Evolutionary conservation across 371 early-diverging fungal species (phyloP), one percentile per base, ranked within the genome.

Genomic region (Coemansia sp.): DNA sequence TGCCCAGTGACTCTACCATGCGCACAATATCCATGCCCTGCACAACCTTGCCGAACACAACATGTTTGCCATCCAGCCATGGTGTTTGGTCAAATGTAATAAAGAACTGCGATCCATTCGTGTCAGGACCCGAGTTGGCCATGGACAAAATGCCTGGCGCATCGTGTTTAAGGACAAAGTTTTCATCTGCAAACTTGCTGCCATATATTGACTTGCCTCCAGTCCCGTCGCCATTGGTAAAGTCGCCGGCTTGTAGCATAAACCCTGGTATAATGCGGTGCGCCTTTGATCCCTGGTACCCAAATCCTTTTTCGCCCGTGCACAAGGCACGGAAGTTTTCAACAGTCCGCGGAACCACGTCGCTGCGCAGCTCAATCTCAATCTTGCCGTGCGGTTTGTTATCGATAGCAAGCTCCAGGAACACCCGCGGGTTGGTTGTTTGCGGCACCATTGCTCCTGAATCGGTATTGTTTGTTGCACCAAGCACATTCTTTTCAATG

Each of bases 51-150:
- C 82, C 82, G 89, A 99, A 99, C 8, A 99, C 91, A 0, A 98
- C 94, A 73, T 99, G 99, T 72, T 97, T 97, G 62, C 91, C 91
- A 72, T 99, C 98, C 44, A 99, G 79, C 95, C 97, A 97, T 21
- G 93, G 91, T 84, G 90, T 80, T 89, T 90, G 5, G 78, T 97
- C 98, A 54, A 99, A 96, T 0, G 80, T 80, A 48, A 82, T 86
- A 68, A 87, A 88, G 85, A 99, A 98, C 85, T 99, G 99, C 59
- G 96, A 94, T 11, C 99, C 98, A 80, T 99, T 99, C 48, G 99
- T 94, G 78, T 97, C 82, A 63, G 84, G 82, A 30, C 97, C 98
- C 66, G 93, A 85, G 78, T 98, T 98, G 59, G 98, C 98, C 98
- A 99, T 97, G 4, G 92, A 93, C 62, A 99, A 79, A 64, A 94